These are phyloP conservation scores for Fraxinus paxiana DNA, from an alignment of 305 asterid species.

Conservation along the genomic window DNA sequence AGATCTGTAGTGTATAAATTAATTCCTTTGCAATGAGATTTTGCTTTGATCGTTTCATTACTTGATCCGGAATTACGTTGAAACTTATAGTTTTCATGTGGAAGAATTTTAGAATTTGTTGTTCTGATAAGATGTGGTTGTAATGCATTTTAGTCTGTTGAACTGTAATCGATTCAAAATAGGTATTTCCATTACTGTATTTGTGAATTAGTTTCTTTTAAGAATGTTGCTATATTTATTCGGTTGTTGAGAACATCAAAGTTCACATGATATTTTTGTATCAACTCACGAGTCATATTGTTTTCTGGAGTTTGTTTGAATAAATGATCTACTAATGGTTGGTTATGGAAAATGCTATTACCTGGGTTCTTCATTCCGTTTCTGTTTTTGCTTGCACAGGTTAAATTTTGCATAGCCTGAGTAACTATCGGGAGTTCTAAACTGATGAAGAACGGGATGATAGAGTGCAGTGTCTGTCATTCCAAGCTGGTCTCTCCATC, in stretches of 20 bases:
- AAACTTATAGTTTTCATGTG: neutral
- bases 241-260: neutral
- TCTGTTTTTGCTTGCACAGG: neutral
- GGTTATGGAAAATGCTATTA: constrained; percentile 10
- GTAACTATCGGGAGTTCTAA: constrained; percentile 21
- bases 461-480: constrained; percentile 77
- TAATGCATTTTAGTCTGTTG: neutral
- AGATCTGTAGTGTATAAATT: constrained; percentile 1
- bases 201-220: neutral
- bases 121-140: constrained; percentile 1
- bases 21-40: neutral
- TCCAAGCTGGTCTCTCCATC: constrained; percentile 63
- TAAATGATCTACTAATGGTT: neutral
- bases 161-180: neutral
- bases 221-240: neutral
- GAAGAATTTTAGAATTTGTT: neutral
- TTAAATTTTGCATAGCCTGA: neutral
- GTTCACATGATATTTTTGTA: neutral
- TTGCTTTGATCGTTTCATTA: neutral
- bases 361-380: neutral
- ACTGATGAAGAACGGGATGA: constrained; percentile 64
- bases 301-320: neutral
- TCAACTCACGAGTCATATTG: neutral
- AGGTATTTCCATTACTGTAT: neutral
- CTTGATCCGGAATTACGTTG: constrained; percentile 3